Base-by-base conservation (phyloP, 2,329 filamentous ascomycete species). In the Penicillium sp. region DNA sequence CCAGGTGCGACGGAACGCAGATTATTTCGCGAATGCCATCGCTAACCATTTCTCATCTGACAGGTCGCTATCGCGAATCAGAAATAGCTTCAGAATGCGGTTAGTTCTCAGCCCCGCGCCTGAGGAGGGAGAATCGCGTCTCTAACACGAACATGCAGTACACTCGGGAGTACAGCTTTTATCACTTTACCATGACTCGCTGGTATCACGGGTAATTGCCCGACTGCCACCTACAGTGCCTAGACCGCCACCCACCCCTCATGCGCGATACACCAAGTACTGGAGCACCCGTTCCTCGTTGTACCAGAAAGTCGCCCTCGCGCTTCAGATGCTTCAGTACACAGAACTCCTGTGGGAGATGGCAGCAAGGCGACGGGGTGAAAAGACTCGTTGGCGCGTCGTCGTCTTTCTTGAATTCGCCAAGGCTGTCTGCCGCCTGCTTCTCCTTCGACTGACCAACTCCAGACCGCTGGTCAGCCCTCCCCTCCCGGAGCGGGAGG, bases 321-420 rank as follows among this genome's bases (percentile, higher is more conserved):
- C 89, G 4, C 74, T 98, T 40, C 89, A 95, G 65, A 86, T 95
- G 71, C 86, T 96, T 22, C 87, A 93, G 57, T 97, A 97, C 65
- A 95, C 90, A 0, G 89, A 98, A 71, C 75, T 98, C 24, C 73
- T 98, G n/a, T 93, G 91, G 79, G 93, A 98, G 68, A 98, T 98
- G 93, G 81, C 86, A 23, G 90, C 90, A 23, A 94, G 95, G 70
- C 80, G 91, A 40, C 84, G 84, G 52, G 89, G 86, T 36, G 80
- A 94, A 67, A 82, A 80, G 61, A 71, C 85, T 22, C 81, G 89
- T 24, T 98, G 93, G 93, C 83, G 87, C 42, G 82, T 94, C 0
- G 82, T 97, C 5, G 83, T 97, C 9, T 65, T 94, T 3, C 75
- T 98, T 18, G 93, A 98, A 70, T 78, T 81, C 0, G 74, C 93